Evolutionary conservation across 768 basidiomycete genomes (phyloP), one percentile per base, ranked within the genome.

Genomic region (Termitomyces sp.): DNA sequence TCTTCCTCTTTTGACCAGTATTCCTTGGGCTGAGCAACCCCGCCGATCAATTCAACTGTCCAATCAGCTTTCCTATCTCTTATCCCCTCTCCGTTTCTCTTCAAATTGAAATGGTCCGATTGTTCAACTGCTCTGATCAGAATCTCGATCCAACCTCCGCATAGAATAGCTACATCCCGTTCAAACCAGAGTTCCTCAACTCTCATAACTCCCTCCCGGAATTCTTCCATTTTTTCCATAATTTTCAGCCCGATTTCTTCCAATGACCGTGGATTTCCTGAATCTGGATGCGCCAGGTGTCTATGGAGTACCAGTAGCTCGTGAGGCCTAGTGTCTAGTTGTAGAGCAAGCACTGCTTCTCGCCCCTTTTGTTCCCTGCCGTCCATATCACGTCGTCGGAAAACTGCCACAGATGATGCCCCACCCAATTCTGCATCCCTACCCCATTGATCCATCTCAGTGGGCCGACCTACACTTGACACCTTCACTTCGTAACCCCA

Each of bases 401-500:
- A 94, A 3, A 73, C 68, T 2, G 87, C 91, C 0, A 85, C 84
- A 33, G 85, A 84, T 16, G 80, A 82, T 12, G 91, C 92, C 18
- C 81, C 85, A 1, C 85, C 85, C 3, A 87, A 72, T 42, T 77
- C 73, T 6, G 75, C 76, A 60, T 90, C 87, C 37, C 91, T 74
- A n/a, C 80, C 86, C 84, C 86, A 92, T 26, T 81, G 80, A 67
- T 94, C 92, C 9, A 68, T 66, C 52, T 89, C 82, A 24, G 72
- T 52, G 4, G 88, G 71, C 4, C 71, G 73, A 0, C 92, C 92
- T 20, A 93, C 75, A 4, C 81, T 81, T 5, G 77, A 72, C 12
- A 82, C 67, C 28, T 83, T 75, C 10, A 91, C 84, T 1, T 74
- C 74, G 62, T 94, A 94, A 0, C 88, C 90, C 88, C 88, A 94